Evolutionary conservation across 1,139 yeast species (phyloP).

Genomic region (Suhomyces bribrorum): DNA sequence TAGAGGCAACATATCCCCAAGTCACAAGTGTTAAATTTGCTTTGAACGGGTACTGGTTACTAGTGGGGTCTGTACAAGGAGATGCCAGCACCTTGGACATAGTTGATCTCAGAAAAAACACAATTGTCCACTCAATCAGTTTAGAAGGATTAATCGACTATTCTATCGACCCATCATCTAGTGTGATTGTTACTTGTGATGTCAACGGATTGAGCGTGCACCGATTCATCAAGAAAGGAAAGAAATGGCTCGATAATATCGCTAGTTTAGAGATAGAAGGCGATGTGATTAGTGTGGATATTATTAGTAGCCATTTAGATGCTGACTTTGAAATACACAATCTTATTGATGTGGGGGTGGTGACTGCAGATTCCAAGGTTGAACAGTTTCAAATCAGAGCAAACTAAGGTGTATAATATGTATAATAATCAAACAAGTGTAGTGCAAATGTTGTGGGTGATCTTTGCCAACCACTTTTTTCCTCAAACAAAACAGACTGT

Average conservation of each 20-base stretch:
- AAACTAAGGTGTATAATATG: not conserved
- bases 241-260: slow-evolving; percentile 34
- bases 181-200: slow-evolving; percentile 32
- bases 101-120: slow-evolving; percentile 58
- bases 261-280: slow-evolving; percentile 4
- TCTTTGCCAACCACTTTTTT: too few species aligned
- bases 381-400: slow-evolving; percentile 1
- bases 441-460: too few species aligned
- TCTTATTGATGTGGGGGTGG: slow-evolving; percentile 4
- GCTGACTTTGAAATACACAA: slow-evolving; percentile 4
- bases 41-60: slow-evolving; percentile 71
- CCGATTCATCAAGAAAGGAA: slow-evolving; percentile 47
- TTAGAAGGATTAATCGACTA: slow-evolving; percentile 26
- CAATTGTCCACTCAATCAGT: slow-evolving; percentile 29
- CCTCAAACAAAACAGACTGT: too few species aligned
- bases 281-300: slow-evolving; percentile 1
- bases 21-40: slow-evolving; percentile 54
- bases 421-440: not conserved
- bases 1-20: slow-evolving; percentile 26
- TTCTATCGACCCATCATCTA: slow-evolving; percentile 50
- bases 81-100: slow-evolving; percentile 38
- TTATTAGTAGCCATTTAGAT: slow-evolving; percentile 1
- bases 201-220: slow-evolving; percentile 24
- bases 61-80: slow-evolving; percentile 20
- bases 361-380: slow-evolving; percentile 3